Percentiles rank a stretch among this genome's conserved stretches.
Conservation (phyloP, 768 basidiomycete genomes). For the Suillus weaverae region DNA sequence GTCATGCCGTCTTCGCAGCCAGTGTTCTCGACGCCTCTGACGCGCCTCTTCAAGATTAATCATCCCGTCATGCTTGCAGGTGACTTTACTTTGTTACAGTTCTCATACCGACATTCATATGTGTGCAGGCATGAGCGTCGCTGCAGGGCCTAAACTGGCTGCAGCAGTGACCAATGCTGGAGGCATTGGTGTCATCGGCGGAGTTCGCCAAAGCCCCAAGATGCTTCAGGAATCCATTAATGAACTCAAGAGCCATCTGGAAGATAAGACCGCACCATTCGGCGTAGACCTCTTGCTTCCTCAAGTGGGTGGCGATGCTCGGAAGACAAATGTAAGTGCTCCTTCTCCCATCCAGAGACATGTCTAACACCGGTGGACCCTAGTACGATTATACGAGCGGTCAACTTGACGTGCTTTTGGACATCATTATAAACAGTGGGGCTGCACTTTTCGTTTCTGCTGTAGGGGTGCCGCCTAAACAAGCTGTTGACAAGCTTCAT, state of each 20-base stretch:
- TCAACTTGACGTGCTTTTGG: slow-evolving; percentile 72
- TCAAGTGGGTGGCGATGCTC: slow-evolving; percentile 75
- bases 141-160: slow-evolving; percentile 80
- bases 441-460: slow-evolving; percentile 82
- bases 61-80: slow-evolving; percentile 88
- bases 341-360: neutral
- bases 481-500: slow-evolving; percentile 80
- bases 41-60: slow-evolving; percentile 71
- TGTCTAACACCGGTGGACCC: neutral
- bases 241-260: slow-evolving; percentile 72
- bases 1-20: slow-evolving; percentile 66
- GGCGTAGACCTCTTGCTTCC: slow-evolving; percentile 85
- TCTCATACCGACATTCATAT: slow-evolving; percentile 6
- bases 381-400: slow-evolving; percentile 78
- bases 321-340: slow-evolving; percentile 69
- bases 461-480: slow-evolving; percentile 81
- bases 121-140: slow-evolving; percentile 67
- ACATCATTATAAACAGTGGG: slow-evolving; percentile 73
- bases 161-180: slow-evolving; percentile 92
- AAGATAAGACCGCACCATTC: slow-evolving; percentile 74
- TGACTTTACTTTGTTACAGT: slow-evolving; percentile 13
- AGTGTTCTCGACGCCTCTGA: slow-evolving; percentile 72
- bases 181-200: slow-evolving; percentile 88
- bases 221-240: slow-evolving; percentile 66
- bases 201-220: slow-evolving; percentile 70